These are phyloP conservation scores for Friedmanniomyces endolithicus DNA, from an alignment of 495 filamentous ascomycete genomes.

Conservation along the genomic window DNA sequence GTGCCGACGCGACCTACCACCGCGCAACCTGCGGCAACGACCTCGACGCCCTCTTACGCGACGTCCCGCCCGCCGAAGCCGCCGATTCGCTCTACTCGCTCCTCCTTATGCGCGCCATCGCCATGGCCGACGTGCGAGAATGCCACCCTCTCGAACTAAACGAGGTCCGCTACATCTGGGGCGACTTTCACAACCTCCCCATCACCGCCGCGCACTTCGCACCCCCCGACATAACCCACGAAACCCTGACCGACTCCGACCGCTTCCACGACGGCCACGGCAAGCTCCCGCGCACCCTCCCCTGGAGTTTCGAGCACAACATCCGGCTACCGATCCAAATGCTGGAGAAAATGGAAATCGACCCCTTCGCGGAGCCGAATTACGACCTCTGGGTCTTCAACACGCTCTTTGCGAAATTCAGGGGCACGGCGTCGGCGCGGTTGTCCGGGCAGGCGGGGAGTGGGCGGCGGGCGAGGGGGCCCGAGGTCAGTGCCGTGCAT, in stretches of 20 bases:
- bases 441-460: conserved; percentile 37
- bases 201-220: not conserved
- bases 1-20: conserved; percentile 68
- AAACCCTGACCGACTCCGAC: not conserved
- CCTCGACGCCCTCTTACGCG: conserved; percentile 63
- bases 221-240: not conserved
- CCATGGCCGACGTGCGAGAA: conserved; percentile 73
- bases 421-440: conserved; percentile 77
- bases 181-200: conserved; percentile 44
- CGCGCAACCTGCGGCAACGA: conserved; percentile 75
- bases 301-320: conserved; percentile 79
- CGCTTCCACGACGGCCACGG: conserved; percentile 31
- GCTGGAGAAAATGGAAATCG: conserved; percentile 79
- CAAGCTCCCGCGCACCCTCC: conserved; percentile 48
- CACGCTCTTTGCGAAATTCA: conserved; percentile 84
- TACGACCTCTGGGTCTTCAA: conserved; percentile 92
- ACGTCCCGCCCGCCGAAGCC: conserved; percentile 57
- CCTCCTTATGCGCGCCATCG: conserved; percentile 52
- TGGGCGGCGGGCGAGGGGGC: conserved; percentile 47
- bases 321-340: conserved; percentile 73
- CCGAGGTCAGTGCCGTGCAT: conserved; percentile 69
- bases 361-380: conserved; percentile 57
- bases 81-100: conserved; percentile 58
- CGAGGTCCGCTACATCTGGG: conserved; percentile 89
- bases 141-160: conserved; percentile 70